Evolutionary conservation across 768 basidiomycete genomes (phyloP).

Genomic region (Coprinellus micaceus): DNA sequence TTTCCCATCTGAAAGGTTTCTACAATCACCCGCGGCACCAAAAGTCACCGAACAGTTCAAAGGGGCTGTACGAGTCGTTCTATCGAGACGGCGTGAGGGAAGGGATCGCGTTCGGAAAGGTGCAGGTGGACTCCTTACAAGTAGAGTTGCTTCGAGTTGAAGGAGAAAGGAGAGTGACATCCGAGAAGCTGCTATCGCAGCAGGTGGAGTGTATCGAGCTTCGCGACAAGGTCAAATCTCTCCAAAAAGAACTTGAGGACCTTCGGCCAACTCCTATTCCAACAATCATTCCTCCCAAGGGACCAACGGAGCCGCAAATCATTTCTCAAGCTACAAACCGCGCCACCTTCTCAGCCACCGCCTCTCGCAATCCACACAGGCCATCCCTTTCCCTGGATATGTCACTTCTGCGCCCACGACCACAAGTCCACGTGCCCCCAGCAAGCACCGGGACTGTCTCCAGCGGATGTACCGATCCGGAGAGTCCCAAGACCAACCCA

Average conservation of each 20-base stretch:
- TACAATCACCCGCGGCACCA: neutral
- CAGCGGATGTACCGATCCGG: neutral
- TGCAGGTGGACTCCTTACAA: neutral
- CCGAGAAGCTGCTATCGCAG: neutral
- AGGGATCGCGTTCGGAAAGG: conserved; percentile 20
- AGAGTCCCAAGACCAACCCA: conserved; percentile 34
- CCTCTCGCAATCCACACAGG: no score
- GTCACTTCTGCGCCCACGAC: no score
- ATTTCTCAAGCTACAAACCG: neutral
- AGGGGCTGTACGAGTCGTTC: neutral
- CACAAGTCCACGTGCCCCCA: neutral
- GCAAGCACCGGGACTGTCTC: no score
- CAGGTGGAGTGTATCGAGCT: neutral
- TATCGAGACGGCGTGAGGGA: conserved; percentile 2
- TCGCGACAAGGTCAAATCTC: neutral
- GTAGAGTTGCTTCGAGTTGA: neutral
- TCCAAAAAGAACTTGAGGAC: neutral
- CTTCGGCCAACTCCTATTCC: neutral
- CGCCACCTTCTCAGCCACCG: no score
- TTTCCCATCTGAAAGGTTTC: neutral
- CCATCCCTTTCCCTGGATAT: no score
- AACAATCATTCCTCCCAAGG: neutral
- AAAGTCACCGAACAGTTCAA: neutral
- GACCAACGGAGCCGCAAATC: neutral
- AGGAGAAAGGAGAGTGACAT: neutral